These are phyloP conservation scores for Colletotrichum sp. DNA, from an alignment of 2,329 filamentous ascomycete species.

Conservation along the genomic window DNA sequence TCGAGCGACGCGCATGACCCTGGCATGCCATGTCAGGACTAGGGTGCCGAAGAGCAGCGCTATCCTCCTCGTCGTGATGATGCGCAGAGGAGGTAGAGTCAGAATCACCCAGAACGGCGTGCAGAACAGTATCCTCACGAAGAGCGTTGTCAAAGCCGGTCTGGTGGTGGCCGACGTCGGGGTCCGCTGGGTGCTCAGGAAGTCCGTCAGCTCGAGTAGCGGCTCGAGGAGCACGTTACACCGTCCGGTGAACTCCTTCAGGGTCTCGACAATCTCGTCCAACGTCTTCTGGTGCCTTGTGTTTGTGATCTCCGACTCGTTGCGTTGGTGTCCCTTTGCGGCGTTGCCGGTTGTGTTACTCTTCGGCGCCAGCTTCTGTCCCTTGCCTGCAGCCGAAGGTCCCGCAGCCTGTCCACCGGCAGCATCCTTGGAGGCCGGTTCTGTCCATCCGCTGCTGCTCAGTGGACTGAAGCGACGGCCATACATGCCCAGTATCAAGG, in stretches of 20 bases:
- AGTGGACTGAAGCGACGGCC: conserved; percentile 86
- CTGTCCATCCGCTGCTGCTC: conserved; percentile 79
- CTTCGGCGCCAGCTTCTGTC: conserved; percentile 18
- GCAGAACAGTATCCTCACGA: conserved; percentile 85
- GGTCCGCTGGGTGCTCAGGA: conserved; percentile 87
- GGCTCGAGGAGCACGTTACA: conserved; percentile 94
- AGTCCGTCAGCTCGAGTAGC: conserved; percentile 87
- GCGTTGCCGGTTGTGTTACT: conserved; percentile 27
- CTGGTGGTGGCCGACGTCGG: conserved; percentile 90
- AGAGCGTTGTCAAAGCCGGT: conserved; percentile 86
- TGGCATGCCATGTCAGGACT: conserved; percentile 89
- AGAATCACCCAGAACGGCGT: conserved; percentile 88
- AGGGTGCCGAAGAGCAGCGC: conserved; percentile 87
- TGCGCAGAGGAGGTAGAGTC: conserved; percentile 79
- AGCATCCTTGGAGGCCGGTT: conserved; percentile 42
- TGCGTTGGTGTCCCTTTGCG: conserved; percentile 43
- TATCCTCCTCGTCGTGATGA: conserved; percentile 87
- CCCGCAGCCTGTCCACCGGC: conserved; percentile 13
- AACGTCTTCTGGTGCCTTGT: conserved; percentile 90
- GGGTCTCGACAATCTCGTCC: conserved; percentile 94
- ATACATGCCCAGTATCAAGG: conserved; percentile 91
- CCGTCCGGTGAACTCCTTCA: conserved; percentile 87
- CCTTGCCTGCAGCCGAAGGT: background rate
- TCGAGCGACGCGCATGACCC: conserved; percentile 82
- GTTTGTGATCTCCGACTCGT: conserved; percentile 62